A percentile compares a stretch with the other conserved stretches of the same genome.
These are phyloP conservation scores for Tetracladium setigerum DNA, from an alignment of 495 filamentous ascomycete species.

Conservation along the genomic window DNA sequence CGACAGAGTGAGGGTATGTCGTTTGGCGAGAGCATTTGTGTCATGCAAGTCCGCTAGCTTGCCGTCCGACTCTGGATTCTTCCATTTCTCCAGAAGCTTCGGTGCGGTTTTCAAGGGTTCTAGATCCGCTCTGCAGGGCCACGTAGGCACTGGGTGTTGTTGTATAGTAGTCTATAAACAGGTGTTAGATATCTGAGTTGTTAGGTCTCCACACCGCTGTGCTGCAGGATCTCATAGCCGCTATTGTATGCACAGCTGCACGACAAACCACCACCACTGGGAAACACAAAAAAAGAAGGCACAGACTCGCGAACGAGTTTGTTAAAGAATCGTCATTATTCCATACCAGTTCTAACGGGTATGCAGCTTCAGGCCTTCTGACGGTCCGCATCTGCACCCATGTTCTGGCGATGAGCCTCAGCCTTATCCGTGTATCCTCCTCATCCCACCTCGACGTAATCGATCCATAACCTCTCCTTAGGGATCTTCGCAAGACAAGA, in stretches of 20 bases:
- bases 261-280: too few relatives aligned
- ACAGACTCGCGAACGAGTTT: slow-evolving; percentile 7
- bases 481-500: slow-evolving; percentile 17
- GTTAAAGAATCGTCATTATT: slow-evolving; percentile 4
- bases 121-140: slow-evolving; percentile 14
- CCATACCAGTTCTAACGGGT: slow-evolving; percentile 17
- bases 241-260: slow-evolving; percentile 20
- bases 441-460: slow-evolving; percentile 28
- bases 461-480: slow-evolving; percentile 19
- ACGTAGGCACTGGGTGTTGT: slow-evolving; percentile 17
- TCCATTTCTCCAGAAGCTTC: neutral
- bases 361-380: slow-evolving; percentile 19
- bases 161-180: slow-evolving; percentile 16
- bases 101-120: slow-evolving; percentile 13
- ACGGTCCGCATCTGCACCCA: slow-evolving; percentile 25
- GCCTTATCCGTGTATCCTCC: slow-evolving; percentile 28
- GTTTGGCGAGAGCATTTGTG: slow-evolving; percentile 18
- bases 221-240: slow-evolving; percentile 19
- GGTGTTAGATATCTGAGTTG: slow-evolving; percentile 23
- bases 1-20: slow-evolving; percentile 16
- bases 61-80: slow-evolving; percentile 1
- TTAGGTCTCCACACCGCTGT: slow-evolving; percentile 22
- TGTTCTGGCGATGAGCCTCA: slow-evolving; percentile 28
- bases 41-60: slow-evolving; percentile 14
- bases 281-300: too few relatives aligned